Percentiles rank a stretch among this genome's conserved stretches.
phyloP scores from a whole-genome alignment of 352 stramenopile species.

The Phytophthora litchii region DNA sequence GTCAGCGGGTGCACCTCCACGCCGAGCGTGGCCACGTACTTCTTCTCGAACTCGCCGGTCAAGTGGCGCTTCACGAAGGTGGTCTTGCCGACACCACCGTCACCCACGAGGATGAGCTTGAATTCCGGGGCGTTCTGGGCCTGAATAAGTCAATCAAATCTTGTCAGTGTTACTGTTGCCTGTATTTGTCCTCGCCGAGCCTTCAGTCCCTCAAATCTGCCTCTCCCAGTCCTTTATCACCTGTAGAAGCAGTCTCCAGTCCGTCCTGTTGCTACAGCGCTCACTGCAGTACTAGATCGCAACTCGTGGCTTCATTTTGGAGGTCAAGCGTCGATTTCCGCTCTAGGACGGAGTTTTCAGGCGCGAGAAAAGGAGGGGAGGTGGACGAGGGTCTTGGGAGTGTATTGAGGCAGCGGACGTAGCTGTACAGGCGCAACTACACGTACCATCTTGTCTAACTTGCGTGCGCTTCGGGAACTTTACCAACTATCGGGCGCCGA shows the following conservation, averaged over 20 bases:
- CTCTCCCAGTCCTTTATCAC: conserved; percentile 1
- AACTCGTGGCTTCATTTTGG: conserved; percentile 19
- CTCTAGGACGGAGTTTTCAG: background rate
- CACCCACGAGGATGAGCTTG: conserved; percentile 99
- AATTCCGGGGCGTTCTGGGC: conserved; percentile 97
- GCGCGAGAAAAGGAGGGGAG: conserved; percentile 10
- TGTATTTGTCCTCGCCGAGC: background rate
- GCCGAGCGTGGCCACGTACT: conserved; percentile 99
- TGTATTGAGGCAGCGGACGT: conserved; percentile 3
- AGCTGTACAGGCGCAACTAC: conserved; percentile 3
- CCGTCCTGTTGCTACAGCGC: conserved; percentile 12
- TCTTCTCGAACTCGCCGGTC: conserved; percentile 99
- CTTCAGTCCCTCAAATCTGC: conserved; percentile 19
- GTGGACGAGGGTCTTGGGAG: background rate
- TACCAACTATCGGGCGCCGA: conserved; percentile 40
- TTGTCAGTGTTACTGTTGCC: conserved; percentile 14
- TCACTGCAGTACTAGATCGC: conserved; percentile 17
- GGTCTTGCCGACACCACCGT: conserved; percentile 99
- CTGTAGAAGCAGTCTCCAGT: conserved; percentile 7
- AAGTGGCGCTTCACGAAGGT: conserved; percentile 99
- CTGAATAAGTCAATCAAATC: conserved; percentile 28
- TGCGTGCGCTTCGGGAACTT: conserved; percentile 36
- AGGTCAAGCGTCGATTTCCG: background rate
- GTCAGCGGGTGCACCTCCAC: conserved; percentile 99
- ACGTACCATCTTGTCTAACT: conserved; percentile 47